Conservation (phyloP, 2,329 filamentous ascomycete species). For the Aspergillus sclerotialis region DNA sequence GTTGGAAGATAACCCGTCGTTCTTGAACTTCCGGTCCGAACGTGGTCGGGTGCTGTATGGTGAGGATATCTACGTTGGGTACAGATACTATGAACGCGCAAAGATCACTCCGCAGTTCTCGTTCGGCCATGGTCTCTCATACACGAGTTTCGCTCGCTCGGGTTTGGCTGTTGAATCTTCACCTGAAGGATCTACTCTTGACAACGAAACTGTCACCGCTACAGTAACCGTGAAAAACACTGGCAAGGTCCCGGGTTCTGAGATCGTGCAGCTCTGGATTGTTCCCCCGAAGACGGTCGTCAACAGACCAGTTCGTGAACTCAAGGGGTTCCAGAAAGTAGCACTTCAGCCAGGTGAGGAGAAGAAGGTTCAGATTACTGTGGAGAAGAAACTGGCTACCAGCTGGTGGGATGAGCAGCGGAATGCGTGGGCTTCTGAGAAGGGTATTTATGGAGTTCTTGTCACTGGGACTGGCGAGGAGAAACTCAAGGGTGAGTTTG, state of each 20-base stretch:
- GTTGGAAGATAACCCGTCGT: constrained; percentile 64
- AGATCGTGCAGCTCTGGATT: constrained; percentile 52
- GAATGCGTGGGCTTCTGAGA: constrained; percentile 59
- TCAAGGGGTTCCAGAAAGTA: constrained; percentile 61
- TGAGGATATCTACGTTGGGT: constrained; percentile 71
- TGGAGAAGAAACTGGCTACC: constrained; percentile 58
- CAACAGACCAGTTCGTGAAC: constrained; percentile 52
- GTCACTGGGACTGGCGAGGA: constrained; percentile 52
- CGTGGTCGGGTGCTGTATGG: constrained; percentile 64
- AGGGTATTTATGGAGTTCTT: constrained; percentile 57
- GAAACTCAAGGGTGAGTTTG: constrained; percentile 48
- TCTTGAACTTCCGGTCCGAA: constrained; percentile 63
- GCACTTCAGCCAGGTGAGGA: constrained; percentile 54
- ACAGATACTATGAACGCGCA: constrained; percentile 67
- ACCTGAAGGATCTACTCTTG: constrained; percentile 29
- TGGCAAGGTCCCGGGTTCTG: constrained; percentile 45
- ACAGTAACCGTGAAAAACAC: constrained; percentile 47
- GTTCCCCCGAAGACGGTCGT: constrained; percentile 43
- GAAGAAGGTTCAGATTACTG: constrained; percentile 49
- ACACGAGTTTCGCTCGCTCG: constrained; percentile 58
- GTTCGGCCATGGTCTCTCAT: constrained; percentile 71
- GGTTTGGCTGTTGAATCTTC: constrained; percentile 33
- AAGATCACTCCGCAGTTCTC: constrained; percentile 59
- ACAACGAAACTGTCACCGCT: constrained; percentile 42
- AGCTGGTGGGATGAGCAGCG: constrained; percentile 66